Evolutionary conservation across 768 basidiomycete species (phyloP), one percentile per base, ranked within the genome.

Genomic region (Suillus bovinus): DNA sequence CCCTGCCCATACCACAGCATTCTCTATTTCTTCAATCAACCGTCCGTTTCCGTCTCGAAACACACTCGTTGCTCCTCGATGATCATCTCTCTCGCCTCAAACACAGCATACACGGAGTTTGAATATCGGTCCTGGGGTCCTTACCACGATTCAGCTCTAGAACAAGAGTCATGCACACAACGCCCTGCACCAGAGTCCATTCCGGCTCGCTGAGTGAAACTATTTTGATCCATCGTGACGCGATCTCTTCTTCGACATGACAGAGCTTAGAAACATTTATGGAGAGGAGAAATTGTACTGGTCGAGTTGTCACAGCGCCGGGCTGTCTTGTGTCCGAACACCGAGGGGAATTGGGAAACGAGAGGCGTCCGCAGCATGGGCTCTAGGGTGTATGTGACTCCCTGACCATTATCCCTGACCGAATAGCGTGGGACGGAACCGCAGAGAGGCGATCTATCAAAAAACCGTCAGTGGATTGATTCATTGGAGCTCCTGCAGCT

Each of bases 51-150:
- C 38, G 54, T 38, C 9, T 36, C 3, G 14, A 56, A 56, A 49
- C 59, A 39, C 38, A 39, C 38, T 10, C 22, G 6, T 34, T 39
- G 41, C 36, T 31, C 54, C 10, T 59, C 65, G n/a, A 52, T 55
- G 58, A 42, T 53, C 46, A 39, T 38, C 39, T 47, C 50, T 34
- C 50, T 20, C 24, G 62, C 29, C 52, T 38, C 9, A 9, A 50
- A 50, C 50, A 52, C 61, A 66, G 67, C 66, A 54, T 14, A 4
- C 58, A 16, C 71, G 71, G 72, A 72, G 71, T 74, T 72, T 70
- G 65, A 72, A 74, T 74, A 31, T 41, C 61, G 64, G 64, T 58
- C 47, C 49, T 11, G 73, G 74, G 73, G 73, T 74, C 74, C 65
- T 34, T 8, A 33, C 64, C 33, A 34, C 33, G 33, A 34, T 34